phyloP scores from a whole-genome alignment of 805 yeast genomes.

The Schizosaccharomyces osmophilus region DNA sequence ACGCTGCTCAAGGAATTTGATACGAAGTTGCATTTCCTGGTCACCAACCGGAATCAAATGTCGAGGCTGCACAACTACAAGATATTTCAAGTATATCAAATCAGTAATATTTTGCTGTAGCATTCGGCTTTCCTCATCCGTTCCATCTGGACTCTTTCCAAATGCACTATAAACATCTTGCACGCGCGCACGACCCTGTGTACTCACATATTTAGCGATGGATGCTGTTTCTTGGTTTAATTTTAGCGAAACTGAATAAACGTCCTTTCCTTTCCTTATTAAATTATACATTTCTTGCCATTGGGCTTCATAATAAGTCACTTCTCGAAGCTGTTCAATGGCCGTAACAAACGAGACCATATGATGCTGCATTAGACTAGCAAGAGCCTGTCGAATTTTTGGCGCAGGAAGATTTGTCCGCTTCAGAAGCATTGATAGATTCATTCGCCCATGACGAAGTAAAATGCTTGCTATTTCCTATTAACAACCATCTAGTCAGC shows the following conservation, averaged over 20 bases:
- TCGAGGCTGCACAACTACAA: background rate
- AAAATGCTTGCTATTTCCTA: background rate
- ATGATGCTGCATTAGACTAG: background rate
- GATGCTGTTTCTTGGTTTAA: background rate
- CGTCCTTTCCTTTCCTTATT: background rate
- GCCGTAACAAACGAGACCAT: slow-evolving; percentile 1
- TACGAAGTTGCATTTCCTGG: background rate
- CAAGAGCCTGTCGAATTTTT: background rate
- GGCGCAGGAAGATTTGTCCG: background rate
- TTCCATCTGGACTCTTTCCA: background rate
- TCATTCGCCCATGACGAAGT: background rate
- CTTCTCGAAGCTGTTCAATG: background rate
- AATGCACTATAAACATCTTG: background rate
- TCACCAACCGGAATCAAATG: background rate
- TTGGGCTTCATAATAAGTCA: background rate
- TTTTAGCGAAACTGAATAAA: background rate
- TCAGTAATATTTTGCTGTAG: background rate
- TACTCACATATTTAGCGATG: background rate
- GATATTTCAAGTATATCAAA: background rate
- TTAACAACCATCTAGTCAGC: background rate
- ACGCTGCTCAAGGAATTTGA: background rate
- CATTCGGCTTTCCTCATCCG: background rate
- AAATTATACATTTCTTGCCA: background rate
- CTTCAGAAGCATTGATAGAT: background rate
- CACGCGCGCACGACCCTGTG: slow-evolving; percentile 1